Base-by-base conservation (phyloP, 768 basidiomycete species). In the Nidularia sp. region DNA sequence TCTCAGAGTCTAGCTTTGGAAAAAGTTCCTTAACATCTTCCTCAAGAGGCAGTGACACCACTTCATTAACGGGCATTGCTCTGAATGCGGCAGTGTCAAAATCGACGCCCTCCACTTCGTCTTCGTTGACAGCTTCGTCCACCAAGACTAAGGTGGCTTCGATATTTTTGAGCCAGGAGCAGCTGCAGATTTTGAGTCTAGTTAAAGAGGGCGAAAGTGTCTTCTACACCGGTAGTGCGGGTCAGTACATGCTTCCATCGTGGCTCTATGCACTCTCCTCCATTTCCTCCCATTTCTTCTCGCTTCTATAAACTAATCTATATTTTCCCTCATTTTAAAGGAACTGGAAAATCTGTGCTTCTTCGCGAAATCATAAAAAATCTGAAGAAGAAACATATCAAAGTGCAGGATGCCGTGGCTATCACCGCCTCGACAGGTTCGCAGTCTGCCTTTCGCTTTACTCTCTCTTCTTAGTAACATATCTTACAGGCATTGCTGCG, bases 151-250 rank as follows among this genome's bases (percentile, higher is more conserved):
- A 74, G 49, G 53, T 74, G 4, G 59, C 79, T 2, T 55, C 68
- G 1, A 68, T 93, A 15, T 78, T 81, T 56, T 74, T 98, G 53
- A 96, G 93, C 66, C 70, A 79, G 53, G 95, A 98, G 62, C 97
- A 99, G 69, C 84, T 74, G 48, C 80, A 87, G 53, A 90, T 99
- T 46, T 71, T 97, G 54, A 77, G 80, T 53, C 74, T 97, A 34
- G 94, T 94, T 1, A 72, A 85, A 34, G 73, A 81, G 9, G 84
- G 83, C 2, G 67, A 84, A 45, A 96, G 85, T 60, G 62, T 98
- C 32, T 99, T 99, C 62, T 99, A 98, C 67, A 99, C 96, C 1
- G 97, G 97, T 29, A 93, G 90, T 73, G 97, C 97, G 53, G 96
- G 95, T 97, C 56, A 57, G 85, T 69, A 7, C 4, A 45, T 22